Base-by-base conservation (phyloP, 768 basidiomycete genomes). In the Hebeloma cylindrosporum region DNA sequence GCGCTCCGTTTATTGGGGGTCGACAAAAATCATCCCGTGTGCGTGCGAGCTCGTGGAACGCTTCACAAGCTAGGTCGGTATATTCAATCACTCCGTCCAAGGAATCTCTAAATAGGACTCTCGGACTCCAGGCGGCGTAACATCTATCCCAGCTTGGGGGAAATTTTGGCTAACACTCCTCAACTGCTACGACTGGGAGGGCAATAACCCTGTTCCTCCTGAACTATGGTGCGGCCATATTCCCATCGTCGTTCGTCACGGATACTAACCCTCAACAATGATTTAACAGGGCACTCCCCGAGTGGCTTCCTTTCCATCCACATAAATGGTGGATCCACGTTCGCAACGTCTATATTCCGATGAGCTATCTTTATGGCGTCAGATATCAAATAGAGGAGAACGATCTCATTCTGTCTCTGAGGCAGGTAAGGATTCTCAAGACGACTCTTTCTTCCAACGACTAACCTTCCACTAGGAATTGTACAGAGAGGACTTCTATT, bases 301-400 rank as follows among this genome's bases (percentile, higher is more conserved):
- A 95, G 20, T 91, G 85, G 85, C 45, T 89, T 5, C 93, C 95
- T 7, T 80, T 98, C 64, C 95, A 98, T 64, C 95, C 96, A 7
- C 85, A 88, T 64, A 77, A 78, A 51, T 99, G 95, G 95, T 99
- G 96, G 96, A 93, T 97, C 32, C 95, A 99, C 59, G 90, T 87
- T 0, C 83, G 95, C 10, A 85, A 81, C 33, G 91, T 90, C 30
- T 96, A 91, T 57, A 80, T 92, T 28, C 93, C 96, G 3, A 93
- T 97, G 88, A 84, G 86, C 52, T 89, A 87, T 54, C 72, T 91
- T 7, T 91, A 88, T 57, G 87, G 82, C 1, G 66, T 82, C 21
- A 77, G 76, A 39, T 89, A 77, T 60, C 73, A 78, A 56, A 78
- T 81, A 62, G 71, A 79, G 44, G 85, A 88, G 61, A 83, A 83